These are phyloP conservation scores for Tetrapisispora nanseiensis DNA, from an alignment of 805 yeast species.

Conservation along the genomic window DNA sequence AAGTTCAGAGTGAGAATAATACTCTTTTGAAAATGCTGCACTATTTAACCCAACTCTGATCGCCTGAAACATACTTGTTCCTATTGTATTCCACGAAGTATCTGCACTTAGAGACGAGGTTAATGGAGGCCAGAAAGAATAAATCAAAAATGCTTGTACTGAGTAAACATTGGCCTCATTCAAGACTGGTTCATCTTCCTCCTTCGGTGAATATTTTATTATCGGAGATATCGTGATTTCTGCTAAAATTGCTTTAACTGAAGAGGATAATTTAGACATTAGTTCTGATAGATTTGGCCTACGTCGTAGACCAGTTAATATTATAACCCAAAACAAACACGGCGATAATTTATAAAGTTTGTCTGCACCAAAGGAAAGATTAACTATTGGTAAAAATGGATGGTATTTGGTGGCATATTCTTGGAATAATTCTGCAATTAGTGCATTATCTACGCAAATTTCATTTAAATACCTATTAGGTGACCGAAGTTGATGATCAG, in stretches of 20 bases:
- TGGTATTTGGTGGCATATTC: constrained; percentile 77
- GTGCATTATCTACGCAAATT: constrained; percentile 45
- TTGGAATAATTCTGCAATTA: constrained; percentile 50
- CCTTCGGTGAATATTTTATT: constrained; percentile 70
- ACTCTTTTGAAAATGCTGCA: constrained; percentile 56
- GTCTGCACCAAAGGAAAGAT: constrained; percentile 73
- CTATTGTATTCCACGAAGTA: constrained; percentile 91
- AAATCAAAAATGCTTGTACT: constrained; percentile 83
- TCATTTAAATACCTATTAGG: constrained; percentile 64
- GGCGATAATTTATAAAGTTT: constrained; percentile 72
- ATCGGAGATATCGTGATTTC: constrained; percentile 88
- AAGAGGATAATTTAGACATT: constrained; percentile 54
- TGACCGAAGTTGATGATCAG: constrained; percentile 39
- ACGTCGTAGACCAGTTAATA: constrained; percentile 74
- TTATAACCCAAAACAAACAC: constrained; percentile 85
- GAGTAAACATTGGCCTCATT: constrained; percentile 88
- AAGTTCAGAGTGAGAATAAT: constrained; percentile 33
- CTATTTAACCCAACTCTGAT: constrained; percentile 84
- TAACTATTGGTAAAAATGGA: constrained; percentile 80
- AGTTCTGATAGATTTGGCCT: constrained; percentile 33
- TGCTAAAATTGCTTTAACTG: constrained; percentile 67
- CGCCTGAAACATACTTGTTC: constrained; percentile 88
- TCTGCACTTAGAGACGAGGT: constrained; percentile 93
- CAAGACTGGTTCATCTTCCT: constrained; percentile 68
- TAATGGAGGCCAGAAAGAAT: constrained; percentile 92